Percentiles rank a stretch among this genome's conserved stretches.
phyloP scores from a whole-genome alignment of 805 yeast species.

The Kluyveromyces wickerhamii region DNA sequence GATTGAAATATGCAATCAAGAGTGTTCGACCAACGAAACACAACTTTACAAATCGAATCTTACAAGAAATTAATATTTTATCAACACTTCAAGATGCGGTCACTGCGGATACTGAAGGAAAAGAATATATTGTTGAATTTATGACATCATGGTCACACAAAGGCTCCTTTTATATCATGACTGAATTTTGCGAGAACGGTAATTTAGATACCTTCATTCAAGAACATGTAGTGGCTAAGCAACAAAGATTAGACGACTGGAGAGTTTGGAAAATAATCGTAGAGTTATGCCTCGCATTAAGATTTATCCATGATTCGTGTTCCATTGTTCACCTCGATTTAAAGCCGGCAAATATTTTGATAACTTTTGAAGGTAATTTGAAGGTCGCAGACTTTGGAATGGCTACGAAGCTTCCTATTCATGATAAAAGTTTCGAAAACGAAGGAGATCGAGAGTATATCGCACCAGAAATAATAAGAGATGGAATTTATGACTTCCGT shows the following conservation, averaged over 20 bases:
- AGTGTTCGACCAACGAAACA: conserved; percentile 51
- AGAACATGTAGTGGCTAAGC: conserved; percentile 60
- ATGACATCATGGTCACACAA: conserved; percentile 81
- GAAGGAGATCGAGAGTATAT: conserved; percentile 97
- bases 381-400: conserved; percentile 97
- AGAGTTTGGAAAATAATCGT: conserved; percentile 93
- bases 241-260: conserved; percentile 72
- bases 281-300: conserved; percentile 72
- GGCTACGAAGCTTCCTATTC: conserved; percentile 75
- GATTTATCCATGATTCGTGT: conserved; percentile 67
- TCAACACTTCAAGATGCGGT: conserved; percentile 32
- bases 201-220: conserved; percentile 77
- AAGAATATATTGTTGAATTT: conserved; percentile 69
- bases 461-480: conserved; percentile 89
- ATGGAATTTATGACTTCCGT: conserved; percentile 75
- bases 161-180: conserved; percentile 78
- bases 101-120: conserved; percentile 44
- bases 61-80: conserved; percentile 27
- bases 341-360: conserved; percentile 91
- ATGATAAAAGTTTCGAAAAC: conserved; percentile 58
- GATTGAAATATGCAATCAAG: conserved; percentile 69
- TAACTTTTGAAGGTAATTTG: conserved; percentile 88
- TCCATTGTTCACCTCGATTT: conserved; percentile 79
- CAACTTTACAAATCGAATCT: conserved; percentile 20
- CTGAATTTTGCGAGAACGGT: conserved; percentile 93